Base-by-base conservation (phyloP, 768 basidiomycete species). In the Russula compacta region DNA sequence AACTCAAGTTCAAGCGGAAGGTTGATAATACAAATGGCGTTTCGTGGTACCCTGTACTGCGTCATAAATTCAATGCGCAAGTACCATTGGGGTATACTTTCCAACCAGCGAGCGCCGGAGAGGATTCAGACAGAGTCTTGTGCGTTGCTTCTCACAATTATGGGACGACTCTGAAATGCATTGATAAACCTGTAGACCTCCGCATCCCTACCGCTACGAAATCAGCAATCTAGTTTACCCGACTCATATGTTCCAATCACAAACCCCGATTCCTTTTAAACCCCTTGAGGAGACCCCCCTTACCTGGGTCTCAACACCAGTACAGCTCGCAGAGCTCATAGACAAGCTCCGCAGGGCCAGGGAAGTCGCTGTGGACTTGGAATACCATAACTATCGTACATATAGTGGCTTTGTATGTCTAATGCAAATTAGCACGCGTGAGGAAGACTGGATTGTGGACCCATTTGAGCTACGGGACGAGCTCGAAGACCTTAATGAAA, bases 281-380 rank as follows among this genome's bases (percentile, higher is more conserved):
- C 69, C 85, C 1, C 84, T 95, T 53, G 83, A 84, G 10, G 75
- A 80, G 11, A 84, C 83, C 0, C 81, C 86, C 12, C 84, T 89
- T 66, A 81, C 79, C 17, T 94, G 84, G 78, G 79, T 98, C 3
- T 79, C 83, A 6, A 86, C 83, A 11, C 68, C 76, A 0, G 73
- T 76, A 17, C 75, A 76, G 6, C 77, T 97, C 46, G 72, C 79
- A 12, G 70, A 68, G 36, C 85, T 97, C 82, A 76, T 95, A 4
- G 79, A 78, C 12, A 79, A 81, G 59, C 78, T 98, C n/a, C 80
- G 80, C 32, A 69, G 71, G 6, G 80, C 78, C n/a, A 74, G 73
- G 29, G 94, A 95, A 71, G 84, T 98, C 56, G 95, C 97, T 0
- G 80, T 99, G 29, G 97, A 99, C 73, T 76, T 99, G 33, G 95